Percentiles rank a stretch among this genome's conserved stretches.
These are phyloP conservation scores for Ophiostoma sp. DNA, from an alignment of 2,329 filamentous ascomycete genomes.

Conservation along the genomic window DNA sequence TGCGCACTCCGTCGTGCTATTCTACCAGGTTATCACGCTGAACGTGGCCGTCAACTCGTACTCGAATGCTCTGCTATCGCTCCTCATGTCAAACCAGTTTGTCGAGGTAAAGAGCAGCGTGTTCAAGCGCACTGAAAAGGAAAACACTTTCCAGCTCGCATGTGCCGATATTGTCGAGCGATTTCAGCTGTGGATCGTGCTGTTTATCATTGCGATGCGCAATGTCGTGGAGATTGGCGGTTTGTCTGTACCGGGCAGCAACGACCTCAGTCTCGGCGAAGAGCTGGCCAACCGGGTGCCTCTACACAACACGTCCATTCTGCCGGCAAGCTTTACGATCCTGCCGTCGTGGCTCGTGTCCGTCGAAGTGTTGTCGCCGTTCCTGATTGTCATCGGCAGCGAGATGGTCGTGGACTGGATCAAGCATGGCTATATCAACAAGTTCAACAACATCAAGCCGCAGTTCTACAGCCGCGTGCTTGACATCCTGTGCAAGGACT, in stretches of 20 bases:
- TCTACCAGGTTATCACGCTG: conserved; percentile 95
- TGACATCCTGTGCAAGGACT: conserved; percentile 93
- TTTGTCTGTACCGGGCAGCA: conserved; percentile 56
- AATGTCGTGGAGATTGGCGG: conserved; percentile 96
- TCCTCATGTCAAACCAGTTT: conserved; percentile 95
- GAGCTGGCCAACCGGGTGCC: conserved; percentile 52
- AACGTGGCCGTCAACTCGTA: conserved; percentile 99
- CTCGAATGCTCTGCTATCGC: conserved; percentile 86
- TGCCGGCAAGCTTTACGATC: conserved; percentile 86
- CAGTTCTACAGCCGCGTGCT: conserved; percentile 83
- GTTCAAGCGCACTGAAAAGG: conserved; percentile 98
- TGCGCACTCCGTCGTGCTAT: conserved; percentile 77
- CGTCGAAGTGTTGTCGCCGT: conserved; percentile 85
- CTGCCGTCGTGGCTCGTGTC: conserved; percentile 72
- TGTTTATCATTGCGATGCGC: conserved; percentile 89
- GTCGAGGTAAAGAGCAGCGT: conserved; percentile 98
- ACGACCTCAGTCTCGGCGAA: conserved; percentile 37
- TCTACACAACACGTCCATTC: conserved; percentile 64
- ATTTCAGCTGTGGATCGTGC: conserved; percentile 96
- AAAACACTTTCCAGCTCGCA: conserved; percentile 92
- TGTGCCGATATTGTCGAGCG: conserved; percentile 96
- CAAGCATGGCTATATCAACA: conserved; percentile 96
- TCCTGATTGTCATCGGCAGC: conserved; percentile 87
- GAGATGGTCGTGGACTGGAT: conserved; percentile 97
- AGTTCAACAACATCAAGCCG: conserved; percentile 96